phyloP scores from a whole-genome alignment of 352 stramenopile species.

The Phytophthora macrochlamydospora region DNA sequence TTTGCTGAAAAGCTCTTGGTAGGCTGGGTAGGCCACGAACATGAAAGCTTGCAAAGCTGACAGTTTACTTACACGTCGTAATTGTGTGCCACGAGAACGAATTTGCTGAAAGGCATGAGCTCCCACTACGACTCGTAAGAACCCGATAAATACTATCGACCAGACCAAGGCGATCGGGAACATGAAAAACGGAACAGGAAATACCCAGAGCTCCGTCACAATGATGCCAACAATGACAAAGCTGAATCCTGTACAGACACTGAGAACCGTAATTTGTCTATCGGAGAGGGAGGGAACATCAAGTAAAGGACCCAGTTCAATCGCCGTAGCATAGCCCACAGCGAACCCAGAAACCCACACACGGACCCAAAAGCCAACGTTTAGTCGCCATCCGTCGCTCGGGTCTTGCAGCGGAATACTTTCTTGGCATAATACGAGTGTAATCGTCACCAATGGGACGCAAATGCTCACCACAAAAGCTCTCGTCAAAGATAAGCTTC shows the following conservation, averaged over 20 bases:
- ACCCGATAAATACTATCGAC: conserved; percentile 11
- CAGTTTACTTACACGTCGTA: conserved; percentile 5
- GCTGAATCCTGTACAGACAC: conserved; percentile 3
- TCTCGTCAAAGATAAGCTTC: conserved; percentile 10
- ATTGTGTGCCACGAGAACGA: conserved; percentile 2
- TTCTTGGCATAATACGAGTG: conserved; percentile 24
- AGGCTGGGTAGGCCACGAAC: conserved; percentile 20
- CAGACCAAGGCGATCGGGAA: conserved; percentile 9
- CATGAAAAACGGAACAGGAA: conserved; percentile 32
- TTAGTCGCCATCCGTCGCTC: conserved; percentile 14
- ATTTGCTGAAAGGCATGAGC: conserved; percentile 9
- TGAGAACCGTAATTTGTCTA: conserved; percentile 13
- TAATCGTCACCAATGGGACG: conserved; percentile 11
- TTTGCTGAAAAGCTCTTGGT: conserved; percentile 22
- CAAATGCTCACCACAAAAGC: conserved; percentile 17
- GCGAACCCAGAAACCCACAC: conserved; percentile 10
- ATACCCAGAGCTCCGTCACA: conserved; percentile 16
- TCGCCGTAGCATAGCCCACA: conserved; percentile 13
- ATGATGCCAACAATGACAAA: conserved; percentile 20
- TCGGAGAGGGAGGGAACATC: conserved; percentile 16
- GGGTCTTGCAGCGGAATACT: conserved; percentile 27
- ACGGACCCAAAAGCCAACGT: conserved; percentile 32
- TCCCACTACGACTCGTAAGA: conserved; percentile 17
- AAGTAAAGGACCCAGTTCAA: conserved; percentile 17
- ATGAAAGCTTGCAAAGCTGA: conserved; percentile 15